Evolutionary conservation across 768 basidiomycete genomes (phyloP), one percentile per base, ranked within the genome.

Genomic region (Panellus pusillus): DNA sequence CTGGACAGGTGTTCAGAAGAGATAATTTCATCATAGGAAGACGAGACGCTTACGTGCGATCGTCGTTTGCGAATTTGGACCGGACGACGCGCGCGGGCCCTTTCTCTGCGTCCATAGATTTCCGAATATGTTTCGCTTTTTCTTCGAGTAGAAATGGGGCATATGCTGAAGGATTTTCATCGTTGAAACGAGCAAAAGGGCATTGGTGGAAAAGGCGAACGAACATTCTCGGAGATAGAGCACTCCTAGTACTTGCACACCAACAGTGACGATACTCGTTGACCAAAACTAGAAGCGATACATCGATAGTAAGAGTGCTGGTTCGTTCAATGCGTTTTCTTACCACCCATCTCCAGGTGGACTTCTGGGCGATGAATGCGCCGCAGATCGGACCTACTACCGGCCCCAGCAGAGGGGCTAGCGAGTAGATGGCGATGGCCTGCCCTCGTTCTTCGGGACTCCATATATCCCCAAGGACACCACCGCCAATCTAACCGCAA

Each of bases 341-440:
- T 44, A 57, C 55, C 46, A 57, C 55, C 55, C 56, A 57, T 52
- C 56, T 49, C 56, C 56, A 57, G 3, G 56, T 57, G 0, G 51
- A 52, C 11, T 32, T 44, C 29, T 57, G 27, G n/a, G 56, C 51
- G n/a, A 57, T 53, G 14, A 47, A 86, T 19, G 81, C 82, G 5
- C 84, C 86, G 19, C 80, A 79, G 3, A 83, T 68, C 1, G 86
- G 86, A 1, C 84, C 86, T 13, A 85, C 54, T 0, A 83, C 84
- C 0, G 87, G 83, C 38, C 87, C 87, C 6, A 89, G 67, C 9
- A 89, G 54, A 0, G 86, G 86, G 0, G 84, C 84, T 6, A 88
- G 66, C 0, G 84, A 82, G 60, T 84, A 89, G 0, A 87, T 70
- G 0, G 85, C 79, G 17, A 84, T 75, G 0, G 86, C 86, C 61